These are phyloP conservation scores for Arachis stenosperma DNA, from an alignment of 306 rosid genomes.

Conservation along the genomic window DNA sequence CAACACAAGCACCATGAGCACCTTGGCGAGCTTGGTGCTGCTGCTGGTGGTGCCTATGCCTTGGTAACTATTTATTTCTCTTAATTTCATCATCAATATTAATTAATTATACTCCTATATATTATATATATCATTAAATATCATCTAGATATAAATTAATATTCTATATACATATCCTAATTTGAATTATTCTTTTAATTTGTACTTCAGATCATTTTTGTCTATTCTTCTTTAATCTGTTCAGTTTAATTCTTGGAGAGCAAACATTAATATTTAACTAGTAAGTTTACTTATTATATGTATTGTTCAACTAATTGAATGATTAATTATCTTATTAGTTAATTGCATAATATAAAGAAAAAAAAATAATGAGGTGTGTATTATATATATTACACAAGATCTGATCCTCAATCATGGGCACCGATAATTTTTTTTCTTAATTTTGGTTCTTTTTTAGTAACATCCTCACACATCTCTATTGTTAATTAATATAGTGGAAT, in stretches of 20 bases:
- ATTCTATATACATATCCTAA: no score
- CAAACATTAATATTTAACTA: neutral
- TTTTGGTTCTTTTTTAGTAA: neutral
- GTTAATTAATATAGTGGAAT: neutral
- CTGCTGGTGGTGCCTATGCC: conserved; percentile 71
- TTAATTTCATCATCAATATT: no score
- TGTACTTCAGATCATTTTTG: neutral
- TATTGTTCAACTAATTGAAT: neutral
- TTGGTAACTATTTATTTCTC: conserved; percentile 49
- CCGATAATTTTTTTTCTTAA: neutral
- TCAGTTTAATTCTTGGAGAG: neutral
- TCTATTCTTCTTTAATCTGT: neutral
- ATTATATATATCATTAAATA: no score
- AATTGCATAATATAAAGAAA: neutral
- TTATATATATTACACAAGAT: neutral
- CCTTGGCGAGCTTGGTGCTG: conserved; percentile 54
- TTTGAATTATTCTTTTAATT: no score
- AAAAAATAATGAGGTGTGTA: neutral
- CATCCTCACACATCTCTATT: neutral
- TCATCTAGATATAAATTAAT: no score
- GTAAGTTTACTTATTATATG: neutral
- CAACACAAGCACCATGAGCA: conserved; percentile 76
- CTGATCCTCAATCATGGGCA: neutral
- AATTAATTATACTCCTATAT: no score
- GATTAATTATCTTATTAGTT: neutral